Evolutionary conservation across 176 grass and related monocot species (phyloP), one percentile per base, ranked within the genome.

Genomic region (Oryza coarctata): DNA sequence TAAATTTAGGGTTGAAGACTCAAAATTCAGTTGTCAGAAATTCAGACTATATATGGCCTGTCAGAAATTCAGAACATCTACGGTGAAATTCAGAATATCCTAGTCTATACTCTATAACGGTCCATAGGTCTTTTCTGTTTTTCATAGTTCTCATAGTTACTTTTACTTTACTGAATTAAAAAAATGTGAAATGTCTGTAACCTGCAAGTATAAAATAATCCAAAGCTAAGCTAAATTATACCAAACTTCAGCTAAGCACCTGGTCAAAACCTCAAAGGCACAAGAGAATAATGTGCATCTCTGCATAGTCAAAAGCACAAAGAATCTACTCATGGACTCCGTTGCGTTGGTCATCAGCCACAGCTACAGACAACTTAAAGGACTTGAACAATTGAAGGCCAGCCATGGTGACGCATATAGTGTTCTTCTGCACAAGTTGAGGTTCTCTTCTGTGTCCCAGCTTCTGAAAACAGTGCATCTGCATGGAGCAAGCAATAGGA

Each of bases 381-480:
- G 12, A 3, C 65, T 73, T 3, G 34, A 65, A 57, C 44, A 58
- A 73, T 35, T 57, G 15, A 81, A 72, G 78, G 66, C 73, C 83
- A 44, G 58, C 27, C 78, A 61, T 78, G 78, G 83, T 86, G 83
- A 89, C 72, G 65, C 78, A 44, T 57, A 65, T 15, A 44, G 82
- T 64, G 65, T 77, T 76, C 77, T 81, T 58, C 71, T 65, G 72
- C 43, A 55, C 82, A 64, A 65, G 40, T 64, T 65, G 82, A 65
- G 76, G 31, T 69, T 57, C 57, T 20, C 55, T 25, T 60, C 55
- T 23, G 0, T 71, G 52, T 57, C 82, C 70, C 50, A 26, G 31
- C 63, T 52, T 38, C 29, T 23, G 68, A 79, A 63, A 43, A 52
- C 52, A 85, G 4, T 25, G 38, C 27, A 12, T 31, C 57, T 82